These are phyloP conservation scores for Monosporascus sp. DNA, from an alignment of 2,329 filamentous ascomycete genomes.

Conservation along the genomic window DNA sequence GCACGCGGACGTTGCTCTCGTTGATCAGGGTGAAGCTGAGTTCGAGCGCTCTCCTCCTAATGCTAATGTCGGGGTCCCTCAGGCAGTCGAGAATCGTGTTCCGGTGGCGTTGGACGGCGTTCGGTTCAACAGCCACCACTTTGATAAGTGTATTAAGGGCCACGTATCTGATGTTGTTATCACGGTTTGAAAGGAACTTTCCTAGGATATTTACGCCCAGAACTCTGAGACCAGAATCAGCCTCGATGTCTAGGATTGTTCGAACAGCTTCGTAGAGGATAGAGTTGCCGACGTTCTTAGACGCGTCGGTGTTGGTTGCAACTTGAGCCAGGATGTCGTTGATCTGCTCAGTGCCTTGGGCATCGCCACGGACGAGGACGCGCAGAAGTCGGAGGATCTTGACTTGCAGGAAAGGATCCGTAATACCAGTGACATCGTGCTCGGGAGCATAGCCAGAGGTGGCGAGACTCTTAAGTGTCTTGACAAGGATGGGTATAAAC, in stretches of 20 bases:
- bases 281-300: conserved; percentile 97
- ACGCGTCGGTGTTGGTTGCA: conserved; percentile 94
- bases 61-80: conserved; percentile 96
- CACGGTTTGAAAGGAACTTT: conserved; percentile 96
- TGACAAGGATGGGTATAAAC: conserved; percentile 78
- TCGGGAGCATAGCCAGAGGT: conserved; percentile 96
- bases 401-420: conserved; percentile 94
- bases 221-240: conserved; percentile 88
- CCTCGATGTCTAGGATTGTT: conserved; percentile 96
- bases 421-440: conserved; percentile 96
- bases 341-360: conserved; percentile 88
- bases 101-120: conserved; percentile 91
- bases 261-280: conserved; percentile 96
- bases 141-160: conserved; percentile 96
- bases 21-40: conserved; percentile 98
- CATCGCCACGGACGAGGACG: conserved; percentile 80
- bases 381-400: conserved; percentile 86
- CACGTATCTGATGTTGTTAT: conserved; percentile 99
- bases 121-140: conserved; percentile 95
- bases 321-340: conserved; percentile 98
- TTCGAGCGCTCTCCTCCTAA: conserved; percentile 88
- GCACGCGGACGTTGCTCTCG: conserved; percentile 87
- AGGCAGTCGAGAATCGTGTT: conserved; percentile 97
- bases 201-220: conserved; percentile 97
- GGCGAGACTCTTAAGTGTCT: conserved; percentile 85